phyloP scores from a whole-genome alignment of 345 rosid species.

The Lumnitzera racemosa region DNA sequence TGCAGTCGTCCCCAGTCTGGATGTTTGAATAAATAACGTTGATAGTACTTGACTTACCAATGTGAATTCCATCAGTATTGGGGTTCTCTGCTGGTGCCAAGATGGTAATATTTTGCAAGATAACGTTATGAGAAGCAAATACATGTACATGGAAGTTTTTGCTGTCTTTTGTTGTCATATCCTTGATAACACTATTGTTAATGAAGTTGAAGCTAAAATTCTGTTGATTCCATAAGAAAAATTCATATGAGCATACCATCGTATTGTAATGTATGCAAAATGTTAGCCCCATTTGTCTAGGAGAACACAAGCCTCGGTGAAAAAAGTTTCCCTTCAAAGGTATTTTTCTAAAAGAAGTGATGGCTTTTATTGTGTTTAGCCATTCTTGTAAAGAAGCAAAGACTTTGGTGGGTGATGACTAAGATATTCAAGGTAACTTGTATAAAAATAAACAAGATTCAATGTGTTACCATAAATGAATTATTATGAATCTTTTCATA shows the following conservation, averaged over 20 bases:
- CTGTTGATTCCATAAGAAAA: conserved; percentile 3
- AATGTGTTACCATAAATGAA: too few relatives aligned
- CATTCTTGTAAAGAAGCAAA: too few relatives aligned
- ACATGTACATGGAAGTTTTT: conserved; percentile 17
- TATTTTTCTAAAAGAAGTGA: too few relatives aligned
- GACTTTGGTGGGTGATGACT: too few relatives aligned
- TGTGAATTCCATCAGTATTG: conserved; percentile 25
- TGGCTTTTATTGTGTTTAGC: too few relatives aligned
- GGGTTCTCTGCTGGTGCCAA: conserved; percentile 10
- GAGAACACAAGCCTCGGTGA: too few relatives aligned
- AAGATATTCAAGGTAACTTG: too few relatives aligned
- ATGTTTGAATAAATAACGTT: conserved; percentile 5
- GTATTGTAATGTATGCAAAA: too few relatives aligned
- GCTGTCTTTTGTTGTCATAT: conserved; percentile 14
- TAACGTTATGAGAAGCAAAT: conserved; percentile 14
- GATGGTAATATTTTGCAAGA: conserved; percentile 6
- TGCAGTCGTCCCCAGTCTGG: conserved; percentile 19
- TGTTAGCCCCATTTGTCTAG: too few relatives aligned
- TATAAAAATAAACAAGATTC: too few relatives aligned
- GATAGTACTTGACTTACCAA: conserved; percentile 11
- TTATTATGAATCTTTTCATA: too few relatives aligned
- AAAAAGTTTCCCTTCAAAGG: too few relatives aligned
- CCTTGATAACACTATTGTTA: conserved; percentile 3
- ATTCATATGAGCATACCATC: background rate
- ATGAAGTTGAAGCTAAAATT: conserved; percentile 12